Base-by-base conservation (phyloP, 2,329 filamentous ascomycete genomes). In the Clonostachys rosea region DNA sequence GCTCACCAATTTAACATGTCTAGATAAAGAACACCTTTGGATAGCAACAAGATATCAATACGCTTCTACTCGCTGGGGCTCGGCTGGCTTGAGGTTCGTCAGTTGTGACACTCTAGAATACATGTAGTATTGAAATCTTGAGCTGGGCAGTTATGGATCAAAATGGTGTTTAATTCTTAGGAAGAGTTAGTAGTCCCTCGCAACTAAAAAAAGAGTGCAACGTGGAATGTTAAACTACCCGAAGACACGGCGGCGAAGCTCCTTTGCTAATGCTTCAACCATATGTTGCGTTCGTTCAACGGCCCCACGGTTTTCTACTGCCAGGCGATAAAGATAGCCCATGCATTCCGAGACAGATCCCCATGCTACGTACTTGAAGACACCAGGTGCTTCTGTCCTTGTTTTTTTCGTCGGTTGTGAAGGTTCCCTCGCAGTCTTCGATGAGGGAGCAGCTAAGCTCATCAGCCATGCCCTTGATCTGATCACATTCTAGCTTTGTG, bases 401-500 rank as follows among this genome's bases (percentile, higher is more conserved):
- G 12, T n/a, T 18, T n/a, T n/a, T n/a, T 2, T n/a, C 36, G 1
- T 52, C 50, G 8, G 33, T 67, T 30, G 24, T 30, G 24, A 30
- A 30, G 61, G 14, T 85, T 66, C 60, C 83, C 79, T 60, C 49
- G 34, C 44, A 49, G 20, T 45, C 47, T 36, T 40, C 39, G 13
- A 77, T 60, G 18, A 81, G 63, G 58, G 76, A 74, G 58, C 80
- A 84, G 62, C 86, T 90, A 45, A 96, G 83, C 62, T 96, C 91
- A 56, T 96, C 92, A 2, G 92, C 92, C 92, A 97, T 97, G 39
- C 92, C 91, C 71, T 92, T 87, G 2, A 96, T 79, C 69, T 96
- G 91, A 4, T 87, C 71, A 43, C 75, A 81, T 40, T 56, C 65
- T 6, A 79, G 63, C 1, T 56, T 52, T 3, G 63, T 58, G 5